A percentile compares a stretch with the other conserved stretches of the same genome.
These are phyloP conservation scores for Cryptococcus deneoformans DNA, from an alignment of 1,284 basidiomycete species.

Conservation along the genomic window DNA sequence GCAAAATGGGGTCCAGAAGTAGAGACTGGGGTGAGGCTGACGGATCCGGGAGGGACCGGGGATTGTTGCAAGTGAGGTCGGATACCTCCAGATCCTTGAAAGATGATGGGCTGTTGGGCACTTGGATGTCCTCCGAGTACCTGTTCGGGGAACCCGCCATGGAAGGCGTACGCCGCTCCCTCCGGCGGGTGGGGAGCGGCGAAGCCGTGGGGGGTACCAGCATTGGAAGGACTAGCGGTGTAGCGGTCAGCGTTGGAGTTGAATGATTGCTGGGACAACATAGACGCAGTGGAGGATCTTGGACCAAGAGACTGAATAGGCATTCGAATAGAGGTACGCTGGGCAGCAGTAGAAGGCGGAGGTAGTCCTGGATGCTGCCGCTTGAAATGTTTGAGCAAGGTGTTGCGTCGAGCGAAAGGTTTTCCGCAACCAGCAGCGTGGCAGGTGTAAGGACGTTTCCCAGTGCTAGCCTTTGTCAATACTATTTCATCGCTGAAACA, in stretches of 20 bases:
- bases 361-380: conserved; percentile 39
- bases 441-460: conserved; percentile 42
- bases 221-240: not conserved
- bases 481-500: conserved; percentile 1
- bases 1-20: conserved; percentile 5
- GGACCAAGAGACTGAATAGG: conserved; percentile 1
- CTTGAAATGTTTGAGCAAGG: conserved; percentile 43
- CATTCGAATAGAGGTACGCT: conserved; percentile 6
- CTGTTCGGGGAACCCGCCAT: conserved; percentile 27
- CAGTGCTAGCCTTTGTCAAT: conserved; percentile 25
- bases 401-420: conserved; percentile 43
- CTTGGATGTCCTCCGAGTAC: conserved; percentile 15
- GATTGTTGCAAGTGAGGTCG: conserved; percentile 8
- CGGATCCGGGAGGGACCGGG: conserved; percentile 4
- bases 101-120: conserved; percentile 8
- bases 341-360: conserved; percentile 23
- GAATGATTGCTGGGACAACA: no score
- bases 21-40: conserved; percentile 14
- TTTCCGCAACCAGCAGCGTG: conserved; percentile 30
- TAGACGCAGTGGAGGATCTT: conserved; percentile 2
- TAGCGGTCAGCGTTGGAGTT: conserved; percentile 22
- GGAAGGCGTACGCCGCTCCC: conserved; percentile 32
- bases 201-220: conserved; percentile 31
- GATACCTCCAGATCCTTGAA: conserved; percentile 5
- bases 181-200: conserved; percentile 38